Conservation (phyloP, 345 rosid species). For the Boechera retrofracta region DNA sequence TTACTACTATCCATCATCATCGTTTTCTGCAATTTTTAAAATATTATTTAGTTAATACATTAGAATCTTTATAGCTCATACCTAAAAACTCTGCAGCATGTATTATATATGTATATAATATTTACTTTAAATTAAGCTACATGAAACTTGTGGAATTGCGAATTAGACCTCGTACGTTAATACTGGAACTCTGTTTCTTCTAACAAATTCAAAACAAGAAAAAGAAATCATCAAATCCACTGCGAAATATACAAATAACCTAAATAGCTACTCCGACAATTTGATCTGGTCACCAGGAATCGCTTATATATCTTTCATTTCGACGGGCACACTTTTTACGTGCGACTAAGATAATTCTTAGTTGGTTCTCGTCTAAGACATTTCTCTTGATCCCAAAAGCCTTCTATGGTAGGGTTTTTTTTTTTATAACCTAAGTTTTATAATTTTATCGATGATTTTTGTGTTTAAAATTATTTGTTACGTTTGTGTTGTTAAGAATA, state of each 20-base stretch:
- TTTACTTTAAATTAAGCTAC: too few species aligned
- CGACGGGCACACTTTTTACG: background rate
- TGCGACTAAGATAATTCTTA: background rate
- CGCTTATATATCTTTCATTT: background rate
- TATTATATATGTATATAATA: too few species aligned
- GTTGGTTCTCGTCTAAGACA: background rate
- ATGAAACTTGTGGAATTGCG: too few species aligned
- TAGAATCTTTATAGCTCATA: slow-evolving; percentile 1
- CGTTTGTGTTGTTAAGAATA: background rate
- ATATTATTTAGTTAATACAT: slow-evolving; percentile 3
- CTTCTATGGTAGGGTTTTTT: background rate
- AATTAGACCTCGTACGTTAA: too few species aligned
- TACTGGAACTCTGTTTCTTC: too few species aligned
- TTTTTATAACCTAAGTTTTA: background rate
- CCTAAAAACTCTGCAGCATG: background rate
- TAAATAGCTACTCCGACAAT: background rate
- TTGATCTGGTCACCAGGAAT: background rate
- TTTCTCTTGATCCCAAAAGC: background rate
- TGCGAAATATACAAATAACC: too few species aligned
- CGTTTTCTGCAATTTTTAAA: slow-evolving; percentile 12
- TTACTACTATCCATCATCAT: slow-evolving; percentile 28
- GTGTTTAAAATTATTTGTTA: background rate
- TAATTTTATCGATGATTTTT: background rate
- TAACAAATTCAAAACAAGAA: background rate
- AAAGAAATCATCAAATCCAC: background rate